Conservation (phyloP, 2,329 filamentous ascomycete species). For the Fusarium secorum region DNA sequence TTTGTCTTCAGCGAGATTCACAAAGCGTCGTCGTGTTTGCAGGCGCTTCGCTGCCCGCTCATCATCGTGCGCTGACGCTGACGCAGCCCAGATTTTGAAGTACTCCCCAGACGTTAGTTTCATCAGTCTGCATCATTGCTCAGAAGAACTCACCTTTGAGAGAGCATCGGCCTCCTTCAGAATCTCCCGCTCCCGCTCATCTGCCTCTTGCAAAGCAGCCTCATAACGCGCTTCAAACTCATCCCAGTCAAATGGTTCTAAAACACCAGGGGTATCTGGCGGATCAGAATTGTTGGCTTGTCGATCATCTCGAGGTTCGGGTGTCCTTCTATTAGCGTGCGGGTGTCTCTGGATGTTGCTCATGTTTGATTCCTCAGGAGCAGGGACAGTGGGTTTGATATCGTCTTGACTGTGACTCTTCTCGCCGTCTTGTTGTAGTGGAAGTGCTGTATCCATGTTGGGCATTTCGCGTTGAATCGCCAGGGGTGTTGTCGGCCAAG, state of each 20-base stretch:
- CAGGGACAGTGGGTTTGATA: constrained; percentile 5
- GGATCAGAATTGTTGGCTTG: constrained; percentile 47
- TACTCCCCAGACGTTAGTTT: constrained; percentile 59
- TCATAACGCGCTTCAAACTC: constrained; percentile 77
- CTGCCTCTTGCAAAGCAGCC: constrained; percentile 68
- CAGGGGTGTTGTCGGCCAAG: constrained; percentile 33
- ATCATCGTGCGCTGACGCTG: constrained; percentile 75
- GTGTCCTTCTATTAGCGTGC: constrained; percentile 45
- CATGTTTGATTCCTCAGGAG: constrained; percentile 30
- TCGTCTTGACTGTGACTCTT: constrained; percentile 23
- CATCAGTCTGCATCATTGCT: not conserved
- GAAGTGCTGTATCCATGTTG: constrained; percentile 33
- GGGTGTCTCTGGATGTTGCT: constrained; percentile 32
- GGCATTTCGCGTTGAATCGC: constrained; percentile 12
- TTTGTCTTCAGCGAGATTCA: constrained; percentile 75
- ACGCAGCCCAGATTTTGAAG: constrained; percentile 80
- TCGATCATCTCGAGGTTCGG: constrained; percentile 49
- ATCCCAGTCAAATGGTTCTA: constrained; percentile 76
- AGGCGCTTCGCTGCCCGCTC: constrained; percentile 80
- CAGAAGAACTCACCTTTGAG: constrained; percentile 60
- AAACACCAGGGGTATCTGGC: constrained; percentile 60
- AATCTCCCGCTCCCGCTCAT: constrained; percentile 69
- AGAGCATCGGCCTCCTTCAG: constrained; percentile 72
- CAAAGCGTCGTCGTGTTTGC: constrained; percentile 79
- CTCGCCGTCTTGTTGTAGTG: constrained; percentile 28